A percentile compares a stretch with the other conserved stretches of the same genome.
Evolutionary conservation across 2,329 filamentous ascomycete genomes (phyloP).

Genomic region (Talaromyces sp.): DNA sequence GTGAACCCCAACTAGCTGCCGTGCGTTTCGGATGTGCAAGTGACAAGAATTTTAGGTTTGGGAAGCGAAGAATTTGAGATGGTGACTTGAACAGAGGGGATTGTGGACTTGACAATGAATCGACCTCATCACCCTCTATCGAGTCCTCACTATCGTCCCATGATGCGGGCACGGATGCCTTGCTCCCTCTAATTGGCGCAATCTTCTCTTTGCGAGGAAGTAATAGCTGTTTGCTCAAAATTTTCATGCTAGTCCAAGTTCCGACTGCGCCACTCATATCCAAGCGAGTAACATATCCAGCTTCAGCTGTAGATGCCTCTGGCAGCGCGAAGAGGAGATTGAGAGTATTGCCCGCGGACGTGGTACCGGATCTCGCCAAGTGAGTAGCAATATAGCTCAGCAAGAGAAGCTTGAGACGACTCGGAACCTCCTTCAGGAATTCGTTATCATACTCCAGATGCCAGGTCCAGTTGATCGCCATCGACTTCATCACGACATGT

Average conservation of each 20-base stretch:
- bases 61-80: slow-evolving; percentile 40
- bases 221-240: slow-evolving; percentile 46
- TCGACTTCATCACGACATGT: slow-evolving; percentile 50
- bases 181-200: slow-evolving; percentile 15
- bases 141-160: slow-evolving; percentile 38
- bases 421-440: slow-evolving; percentile 51
- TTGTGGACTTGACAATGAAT: neutral
- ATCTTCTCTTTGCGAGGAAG: slow-evolving; percentile 19
- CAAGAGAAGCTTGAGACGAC: slow-evolving; percentile 50
- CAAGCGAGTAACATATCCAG: slow-evolving; percentile 47
- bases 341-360: slow-evolving; percentile 43
- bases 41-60: slow-evolving; percentile 55
- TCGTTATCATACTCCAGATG: slow-evolving; percentile 56
- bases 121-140: slow-evolving; percentile 10
- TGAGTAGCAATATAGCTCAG: slow-evolving; percentile 56
- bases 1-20: slow-evolving; percentile 52
- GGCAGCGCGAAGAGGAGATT: slow-evolving; percentile 47
- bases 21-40: slow-evolving; percentile 49
- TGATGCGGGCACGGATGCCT: slow-evolving; percentile 30
- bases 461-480: slow-evolving; percentile 55
- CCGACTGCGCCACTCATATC: slow-evolving; percentile 54
- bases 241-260: slow-evolving; percentile 46
- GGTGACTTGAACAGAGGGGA: slow-evolving; percentile 24
- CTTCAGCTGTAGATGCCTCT: slow-evolving; percentile 25
- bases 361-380: slow-evolving; percentile 40